Base-by-base conservation (phyloP, 768 basidiomycete species). In the Trametes gibbosa region DNA sequence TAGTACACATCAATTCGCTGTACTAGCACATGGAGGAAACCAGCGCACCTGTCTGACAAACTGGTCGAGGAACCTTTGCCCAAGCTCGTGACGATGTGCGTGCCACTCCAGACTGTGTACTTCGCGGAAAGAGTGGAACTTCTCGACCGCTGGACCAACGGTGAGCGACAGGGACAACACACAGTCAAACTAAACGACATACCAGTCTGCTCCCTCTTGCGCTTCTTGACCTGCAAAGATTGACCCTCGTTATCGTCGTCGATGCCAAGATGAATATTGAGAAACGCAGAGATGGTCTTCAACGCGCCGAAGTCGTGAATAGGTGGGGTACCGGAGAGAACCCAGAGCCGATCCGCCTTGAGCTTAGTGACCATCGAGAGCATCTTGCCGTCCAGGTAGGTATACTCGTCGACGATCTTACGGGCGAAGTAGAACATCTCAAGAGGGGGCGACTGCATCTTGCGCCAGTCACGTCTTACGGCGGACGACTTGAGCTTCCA, bases 71-170 rank as follows among this genome's bases (percentile, higher is more conserved):
- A 94, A 95, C 24, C 74, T 72, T 69, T 97, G 95, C 3, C 92
- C 95, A 13, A 94, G 72, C 53, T 82, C 75, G 69, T 94, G 86
- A 17, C 95, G 87, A 66, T 92, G 89, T 1, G 86, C 85, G 68
- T 97, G 95, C 95, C 95, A 98, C 65, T 94, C 90, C 39, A 89
- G 72, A 41, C 87, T 94, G 67, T 92, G 93, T 12, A 94, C 90
- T 68, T 98, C 95, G 24, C 95, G 87, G 86, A 94, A 98, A 1
- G 95, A 95, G 70, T 97, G 94, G 81, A 98, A 98, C 63, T 85
- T 84, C 72, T 98, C 95, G 51, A 89, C 93, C 59, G 84, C 90
- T 93, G 65, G 23, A 64, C 34, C 56, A 17, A 34, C 14, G 41
- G 5, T 39, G 52, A 76, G 35, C 12, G 7, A 24, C 24, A 8